These are phyloP conservation scores for Trichaptum fuscoviolaceum DNA, from an alignment of 768 basidiomycete genomes.

Conservation along the genomic window DNA sequence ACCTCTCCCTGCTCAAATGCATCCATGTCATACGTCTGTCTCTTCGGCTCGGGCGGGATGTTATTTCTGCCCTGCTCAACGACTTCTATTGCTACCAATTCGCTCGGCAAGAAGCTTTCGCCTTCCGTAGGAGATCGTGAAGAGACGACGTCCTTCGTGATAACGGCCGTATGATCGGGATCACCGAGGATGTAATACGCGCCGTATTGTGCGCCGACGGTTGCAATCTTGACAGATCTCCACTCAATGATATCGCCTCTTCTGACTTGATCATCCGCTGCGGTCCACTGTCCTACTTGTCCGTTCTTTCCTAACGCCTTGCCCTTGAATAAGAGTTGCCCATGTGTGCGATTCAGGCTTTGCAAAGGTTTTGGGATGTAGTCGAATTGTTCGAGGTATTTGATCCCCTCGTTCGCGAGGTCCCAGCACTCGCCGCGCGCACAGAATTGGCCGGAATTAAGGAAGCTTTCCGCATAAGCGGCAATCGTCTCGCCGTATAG, in stretches of 20 bases:
- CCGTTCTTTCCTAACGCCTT: constrained; percentile 25
- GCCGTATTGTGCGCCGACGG: constrained; percentile 8
- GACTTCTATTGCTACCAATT: constrained; percentile 42
- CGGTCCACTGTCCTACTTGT: constrained; percentile 41
- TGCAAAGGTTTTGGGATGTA: constrained; percentile 42
- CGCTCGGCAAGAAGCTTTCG: constrained; percentile 28
- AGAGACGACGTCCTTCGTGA: constrained; percentile 36
- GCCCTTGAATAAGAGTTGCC: constrained; percentile 46
- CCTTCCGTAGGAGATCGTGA: constrained; percentile 28
- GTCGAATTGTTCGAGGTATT: constrained; percentile 34
- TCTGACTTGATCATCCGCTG: constrained; percentile 46
- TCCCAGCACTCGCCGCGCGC: constrained; percentile 58
- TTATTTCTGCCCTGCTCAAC: constrained; percentile 45
- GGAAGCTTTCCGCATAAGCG: constrained; percentile 41
- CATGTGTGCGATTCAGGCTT: constrained; percentile 47
- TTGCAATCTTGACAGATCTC: constrained; percentile 35
- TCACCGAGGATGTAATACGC: constrained; percentile 34
- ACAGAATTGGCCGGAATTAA: constrained; percentile 36
- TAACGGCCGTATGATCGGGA: constrained; percentile 52
- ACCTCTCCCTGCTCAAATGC: constrained; percentile 45
- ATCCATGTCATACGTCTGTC: constrained; percentile 35
- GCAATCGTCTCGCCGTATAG: constrained; percentile 46
- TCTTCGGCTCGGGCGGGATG: constrained; percentile 29
- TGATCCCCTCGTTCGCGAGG: constrained; percentile 46
- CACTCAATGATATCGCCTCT: constrained; percentile 55